A percentile compares a stretch with the other conserved stretches of the same genome.
Evolutionary conservation across 2,329 filamentous ascomycete genomes (phyloP).

Genomic region (Sporothrix schenckii): DNA sequence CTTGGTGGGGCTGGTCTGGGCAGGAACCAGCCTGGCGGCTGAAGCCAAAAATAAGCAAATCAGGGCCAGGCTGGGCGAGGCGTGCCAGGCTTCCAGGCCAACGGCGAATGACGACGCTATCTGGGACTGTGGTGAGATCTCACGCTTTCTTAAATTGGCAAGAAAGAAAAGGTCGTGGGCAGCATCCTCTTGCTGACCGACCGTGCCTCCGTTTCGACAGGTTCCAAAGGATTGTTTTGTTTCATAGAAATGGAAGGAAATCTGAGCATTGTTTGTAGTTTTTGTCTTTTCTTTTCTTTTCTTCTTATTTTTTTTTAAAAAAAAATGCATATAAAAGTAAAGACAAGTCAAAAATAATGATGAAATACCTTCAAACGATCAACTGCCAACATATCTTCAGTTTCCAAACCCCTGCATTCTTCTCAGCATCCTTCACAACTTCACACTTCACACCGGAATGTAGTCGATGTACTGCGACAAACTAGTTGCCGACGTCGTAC

Average conservation of each 20-base stretch:
- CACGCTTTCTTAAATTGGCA: constrained; percentile 14
- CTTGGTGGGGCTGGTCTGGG: constrained; percentile 15
- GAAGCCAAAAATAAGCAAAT: constrained; percentile 24
- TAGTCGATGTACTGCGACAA: neutral
- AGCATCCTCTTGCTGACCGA: neutral
- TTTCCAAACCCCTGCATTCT: neutral
- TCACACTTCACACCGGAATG: no score
- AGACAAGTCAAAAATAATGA: no score
- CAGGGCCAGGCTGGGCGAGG: constrained; percentile 7
- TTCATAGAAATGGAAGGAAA: no score
- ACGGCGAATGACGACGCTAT: neutral
- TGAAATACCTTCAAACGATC: no score
- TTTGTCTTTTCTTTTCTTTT: no score
- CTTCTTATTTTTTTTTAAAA: no score
- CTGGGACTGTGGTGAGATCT: constrained; percentile 2
- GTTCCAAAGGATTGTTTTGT: no score
- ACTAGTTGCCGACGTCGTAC: neutral
- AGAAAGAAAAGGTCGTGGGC: neutral
- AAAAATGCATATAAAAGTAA: no score
- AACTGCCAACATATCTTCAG: no score
- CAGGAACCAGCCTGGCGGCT: constrained; percentile 6
- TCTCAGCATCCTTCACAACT: neutral
- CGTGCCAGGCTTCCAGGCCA: constrained; percentile 17
- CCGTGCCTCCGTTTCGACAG: neutral
- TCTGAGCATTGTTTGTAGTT: no score